Percentiles rank a stretch among this genome's conserved stretches.
Evolutionary conservation across 441 rosid genomes (phyloP).

Genomic region (Populus hybrid): DNA sequence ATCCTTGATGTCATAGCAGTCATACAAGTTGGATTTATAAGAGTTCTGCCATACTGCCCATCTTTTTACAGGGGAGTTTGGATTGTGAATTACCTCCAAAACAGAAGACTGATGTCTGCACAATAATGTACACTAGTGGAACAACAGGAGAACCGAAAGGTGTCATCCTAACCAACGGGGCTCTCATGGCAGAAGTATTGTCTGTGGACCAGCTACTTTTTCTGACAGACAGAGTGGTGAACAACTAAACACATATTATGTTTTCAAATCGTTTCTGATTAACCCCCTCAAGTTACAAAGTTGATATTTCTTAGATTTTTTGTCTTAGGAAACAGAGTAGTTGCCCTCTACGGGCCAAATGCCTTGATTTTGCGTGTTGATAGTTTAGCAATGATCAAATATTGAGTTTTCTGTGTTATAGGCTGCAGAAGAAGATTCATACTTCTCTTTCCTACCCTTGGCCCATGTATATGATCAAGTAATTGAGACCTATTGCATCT

Average conservation of each 20-base stretch:
- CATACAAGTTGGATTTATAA: background rate
- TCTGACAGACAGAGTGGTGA: constrained; percentile 65
- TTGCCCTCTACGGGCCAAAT: background rate
- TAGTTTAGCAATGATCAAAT: background rate
- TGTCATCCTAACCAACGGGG: constrained; percentile 64
- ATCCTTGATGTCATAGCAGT: background rate
- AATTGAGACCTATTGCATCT: constrained; percentile 72
- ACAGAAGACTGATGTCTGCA: constrained; percentile 64
- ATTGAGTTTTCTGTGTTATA: constrained; percentile 27
- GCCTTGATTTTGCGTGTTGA: background rate
- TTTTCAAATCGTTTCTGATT: background rate
- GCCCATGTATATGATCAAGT: constrained; percentile 91
- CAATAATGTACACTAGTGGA: constrained; percentile 94
- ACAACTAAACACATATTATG: background rate
- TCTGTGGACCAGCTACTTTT: constrained; percentile 61
- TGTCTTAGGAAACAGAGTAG: background rate
- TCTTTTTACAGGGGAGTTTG: constrained; percentile 50
- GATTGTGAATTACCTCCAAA: constrained; percentile 61
- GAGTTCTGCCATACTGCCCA: background rate
- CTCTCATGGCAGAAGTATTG: constrained; percentile 64
- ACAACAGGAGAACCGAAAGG: constrained; percentile 99
- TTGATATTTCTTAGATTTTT: background rate
- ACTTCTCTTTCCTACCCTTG: constrained; percentile 87
- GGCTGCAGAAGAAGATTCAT: constrained; percentile 69
- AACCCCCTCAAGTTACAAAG: background rate